A percentile compares a stretch with the other conserved stretches of the same genome.
phyloP scores from a whole-genome alignment of 2,329 filamentous ascomycete genomes.

The Talaromyces sp. region DNA sequence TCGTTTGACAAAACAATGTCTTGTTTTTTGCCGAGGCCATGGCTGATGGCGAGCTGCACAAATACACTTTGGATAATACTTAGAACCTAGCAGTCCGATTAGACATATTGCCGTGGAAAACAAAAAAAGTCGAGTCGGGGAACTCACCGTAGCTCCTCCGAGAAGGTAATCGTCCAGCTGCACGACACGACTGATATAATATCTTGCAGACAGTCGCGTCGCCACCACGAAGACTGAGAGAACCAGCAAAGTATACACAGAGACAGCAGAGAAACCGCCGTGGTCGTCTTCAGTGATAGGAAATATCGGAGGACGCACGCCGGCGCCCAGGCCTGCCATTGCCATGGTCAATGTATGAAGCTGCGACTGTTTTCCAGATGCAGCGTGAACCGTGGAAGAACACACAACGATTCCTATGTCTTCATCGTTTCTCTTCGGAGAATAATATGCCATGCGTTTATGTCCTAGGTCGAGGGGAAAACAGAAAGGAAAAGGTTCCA shows the following conservation, averaged over 20 bases:
- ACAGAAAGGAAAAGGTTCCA: background rate
- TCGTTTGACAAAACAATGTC: constrained; percentile 8
- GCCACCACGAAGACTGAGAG: constrained; percentile 14
- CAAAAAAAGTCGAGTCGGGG: too few relatives aligned
- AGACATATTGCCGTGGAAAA: background rate
- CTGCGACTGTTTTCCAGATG: background rate
- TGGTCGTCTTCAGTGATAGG: constrained; percentile 17
- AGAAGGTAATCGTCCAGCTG: constrained; percentile 17
- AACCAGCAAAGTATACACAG: constrained; percentile 16
- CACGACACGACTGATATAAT: constrained; percentile 16
- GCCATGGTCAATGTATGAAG: background rate
- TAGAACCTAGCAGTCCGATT: constrained; percentile 7
- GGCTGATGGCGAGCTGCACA: constrained; percentile 16
- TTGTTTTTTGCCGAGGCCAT: constrained; percentile 15
- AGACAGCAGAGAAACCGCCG: constrained; percentile 17
- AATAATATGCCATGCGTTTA: background rate
- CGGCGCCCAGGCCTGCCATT: constrained; percentile 5
- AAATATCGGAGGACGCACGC: constrained; percentile 17
- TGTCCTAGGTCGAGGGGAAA: background rate
- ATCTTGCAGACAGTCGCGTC: constrained; percentile 16
- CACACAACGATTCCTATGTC: background rate
- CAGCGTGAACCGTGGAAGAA: background rate
- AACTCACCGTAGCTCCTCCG: constrained; percentile 12
- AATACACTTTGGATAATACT: constrained; percentile 16
- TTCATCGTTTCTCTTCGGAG: background rate